phyloP scores from a whole-genome alignment of 2,329 filamentous ascomycete genomes.

The Colletotrichum filicis region DNA sequence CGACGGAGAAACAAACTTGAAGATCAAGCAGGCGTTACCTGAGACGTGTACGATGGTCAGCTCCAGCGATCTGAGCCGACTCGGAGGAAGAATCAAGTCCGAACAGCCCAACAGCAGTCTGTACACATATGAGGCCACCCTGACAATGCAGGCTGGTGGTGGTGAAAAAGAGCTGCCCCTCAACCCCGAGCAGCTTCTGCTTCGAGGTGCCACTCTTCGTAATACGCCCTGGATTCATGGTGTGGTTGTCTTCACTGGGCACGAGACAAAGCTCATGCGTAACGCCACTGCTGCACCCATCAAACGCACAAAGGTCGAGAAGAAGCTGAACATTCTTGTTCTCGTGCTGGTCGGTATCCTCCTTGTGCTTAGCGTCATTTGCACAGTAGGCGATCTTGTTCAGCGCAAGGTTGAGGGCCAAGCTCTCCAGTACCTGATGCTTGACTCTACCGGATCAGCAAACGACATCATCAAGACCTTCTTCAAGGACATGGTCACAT shows the following conservation, averaged over 20 bases:
- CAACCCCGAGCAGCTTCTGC: constrained; percentile 90
- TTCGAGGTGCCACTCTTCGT: constrained; percentile 91
- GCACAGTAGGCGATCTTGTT: constrained; percentile 90
- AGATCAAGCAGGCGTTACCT: constrained; percentile 97
- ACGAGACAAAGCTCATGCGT: constrained; percentile 98
- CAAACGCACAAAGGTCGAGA: constrained; percentile 96
- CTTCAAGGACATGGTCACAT: constrained; percentile 94
- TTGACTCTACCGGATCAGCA: constrained; percentile 68
- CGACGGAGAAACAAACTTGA: constrained; percentile 97
- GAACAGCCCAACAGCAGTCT: constrained; percentile 98
- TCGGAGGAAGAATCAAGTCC: constrained; percentile 88
- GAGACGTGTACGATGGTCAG: constrained; percentile 92
- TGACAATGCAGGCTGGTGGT: constrained; percentile 90
- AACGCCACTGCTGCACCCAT: constrained; percentile 98
- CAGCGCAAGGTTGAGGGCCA: constrained; percentile 72
- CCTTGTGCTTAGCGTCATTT: constrained; percentile 85
- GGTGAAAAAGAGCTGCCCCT: constrained; percentile 93
- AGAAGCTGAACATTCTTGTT: constrained; percentile 93
- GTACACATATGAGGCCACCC: constrained; percentile 96
- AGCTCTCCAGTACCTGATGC: constrained; percentile 78
- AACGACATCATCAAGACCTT: constrained; percentile 77
- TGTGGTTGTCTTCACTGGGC: constrained; percentile 94
- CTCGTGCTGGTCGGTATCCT: constrained; percentile 89
- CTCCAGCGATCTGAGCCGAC: constrained; percentile 82
- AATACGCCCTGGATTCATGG: constrained; percentile 99